Conservation (phyloP, 192 early-diverging fungal species). For the Rhizoclosmatium globosum region DNA sequence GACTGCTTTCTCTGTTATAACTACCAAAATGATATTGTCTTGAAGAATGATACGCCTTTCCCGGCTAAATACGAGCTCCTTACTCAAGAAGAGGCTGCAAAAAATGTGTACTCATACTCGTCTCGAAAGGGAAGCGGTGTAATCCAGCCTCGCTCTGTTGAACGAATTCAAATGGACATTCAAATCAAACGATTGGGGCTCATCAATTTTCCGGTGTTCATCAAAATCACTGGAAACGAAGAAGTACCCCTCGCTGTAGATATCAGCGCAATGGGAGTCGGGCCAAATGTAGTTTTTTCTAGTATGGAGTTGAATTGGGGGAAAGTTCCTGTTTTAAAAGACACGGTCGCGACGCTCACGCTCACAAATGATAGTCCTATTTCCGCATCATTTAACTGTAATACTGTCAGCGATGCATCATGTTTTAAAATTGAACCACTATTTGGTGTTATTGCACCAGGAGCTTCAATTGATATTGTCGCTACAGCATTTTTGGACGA, state of each 20-base stretch:
- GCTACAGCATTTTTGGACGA: constrained; percentile 66
- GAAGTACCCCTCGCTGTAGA: constrained; percentile 48
- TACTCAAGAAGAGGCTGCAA: constrained; percentile 56
- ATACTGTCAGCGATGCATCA: constrained; percentile 49
- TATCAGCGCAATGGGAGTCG: constrained; percentile 61
- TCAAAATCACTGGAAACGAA: constrained; percentile 56
- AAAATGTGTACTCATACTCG: constrained; percentile 52
- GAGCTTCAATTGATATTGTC: constrained; percentile 31
- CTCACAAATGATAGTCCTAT: constrained; percentile 64
- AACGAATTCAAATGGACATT: constrained; percentile 47
- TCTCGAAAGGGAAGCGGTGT: constrained; percentile 51
- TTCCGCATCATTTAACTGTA: constrained; percentile 55
- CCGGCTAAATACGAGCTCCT: constrained; percentile 56
- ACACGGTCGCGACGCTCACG: constrained; percentile 26
- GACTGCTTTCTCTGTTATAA: constrained; percentile 61
- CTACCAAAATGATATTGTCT: constrained; percentile 49
- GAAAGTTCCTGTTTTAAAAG: constrained; percentile 61
- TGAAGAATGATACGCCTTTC: constrained; percentile 56
- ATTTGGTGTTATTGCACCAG: constrained; percentile 49
- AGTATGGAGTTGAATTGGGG: constrained; percentile 63
- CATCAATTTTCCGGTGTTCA: constrained; percentile 59
- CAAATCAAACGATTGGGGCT: constrained; percentile 60
- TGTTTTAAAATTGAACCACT: constrained; percentile 56
- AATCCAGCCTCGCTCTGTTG: constrained; percentile 53
- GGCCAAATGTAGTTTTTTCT: constrained; percentile 59